A percentile compares a stretch with the other conserved stretches of the same genome.
Conservation (phyloP, 805 yeast species). For the Dipodascus geniculatus region DNA sequence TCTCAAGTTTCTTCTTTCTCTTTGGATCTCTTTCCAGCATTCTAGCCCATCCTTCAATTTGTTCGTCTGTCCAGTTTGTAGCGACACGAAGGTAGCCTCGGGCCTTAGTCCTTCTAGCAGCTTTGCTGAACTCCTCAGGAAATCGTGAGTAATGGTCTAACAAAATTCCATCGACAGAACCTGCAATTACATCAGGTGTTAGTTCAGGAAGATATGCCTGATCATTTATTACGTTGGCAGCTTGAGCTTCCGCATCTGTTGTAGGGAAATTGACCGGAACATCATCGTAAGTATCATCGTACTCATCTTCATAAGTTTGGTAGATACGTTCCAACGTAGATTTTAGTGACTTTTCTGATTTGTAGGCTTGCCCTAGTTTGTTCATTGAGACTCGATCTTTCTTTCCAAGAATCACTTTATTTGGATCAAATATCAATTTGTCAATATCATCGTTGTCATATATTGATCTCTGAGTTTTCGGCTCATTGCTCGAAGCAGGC, state of each 20-base stretch:
- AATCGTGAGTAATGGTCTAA: constrained; percentile 46
- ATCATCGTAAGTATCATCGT: constrained; percentile 46
- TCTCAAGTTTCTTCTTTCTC: constrained; percentile 51
- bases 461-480: constrained; percentile 2
- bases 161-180: constrained; percentile 33
- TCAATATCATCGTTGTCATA: constrained; percentile 16
- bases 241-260: constrained; percentile 15
- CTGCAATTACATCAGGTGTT: not conserved
- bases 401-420: constrained; percentile 8
- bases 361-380: constrained; percentile 9
- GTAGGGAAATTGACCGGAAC: constrained; percentile 20
- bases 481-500: not conserved
- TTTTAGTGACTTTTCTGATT: constrained; percentile 7
- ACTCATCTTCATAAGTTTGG: constrained; percentile 74
- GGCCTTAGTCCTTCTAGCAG: constrained; percentile 37
- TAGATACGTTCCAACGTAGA: constrained; percentile 37
- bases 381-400: constrained; percentile 13
- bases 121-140: constrained; percentile 36
- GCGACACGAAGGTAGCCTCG: constrained; percentile 41
- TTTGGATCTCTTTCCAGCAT: constrained; percentile 58
- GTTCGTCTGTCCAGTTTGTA: constrained; percentile 75
- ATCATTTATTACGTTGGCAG: constrained; percentile 13
- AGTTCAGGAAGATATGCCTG: constrained; percentile 9
- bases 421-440: not conserved
- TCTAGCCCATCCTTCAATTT: constrained; percentile 86